Percentiles rank a stretch among this genome's conserved stretches.
Evolutionary conservation across 2,329 filamentous ascomycete species (phyloP).

Genomic region (Septoria linicola): DNA sequence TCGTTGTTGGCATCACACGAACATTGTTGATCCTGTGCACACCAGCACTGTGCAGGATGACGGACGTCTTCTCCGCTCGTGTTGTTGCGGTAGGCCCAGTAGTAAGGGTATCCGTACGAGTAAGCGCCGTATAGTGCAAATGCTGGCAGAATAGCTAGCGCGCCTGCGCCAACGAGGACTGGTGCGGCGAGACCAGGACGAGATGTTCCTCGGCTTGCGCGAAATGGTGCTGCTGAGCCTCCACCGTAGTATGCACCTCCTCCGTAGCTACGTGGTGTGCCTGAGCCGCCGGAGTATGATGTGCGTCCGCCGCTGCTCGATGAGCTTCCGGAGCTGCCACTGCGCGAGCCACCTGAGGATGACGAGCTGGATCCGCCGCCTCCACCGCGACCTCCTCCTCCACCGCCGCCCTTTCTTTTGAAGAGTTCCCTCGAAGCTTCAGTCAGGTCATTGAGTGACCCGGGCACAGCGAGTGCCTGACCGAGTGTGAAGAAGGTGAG

Average conservation of each 20-base stretch:
- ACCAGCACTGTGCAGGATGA: conserved; percentile 62
- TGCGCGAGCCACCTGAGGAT: conserved; percentile 16
- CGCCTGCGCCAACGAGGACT: conserved; percentile 53
- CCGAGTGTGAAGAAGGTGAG: conserved; percentile 35
- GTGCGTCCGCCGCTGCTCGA: conserved; percentile 44
- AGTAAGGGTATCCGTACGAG: conserved; percentile 59
- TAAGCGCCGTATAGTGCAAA: conserved; percentile 65
- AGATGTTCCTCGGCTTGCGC: conserved; percentile 46
- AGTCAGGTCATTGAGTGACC: conserved; percentile 38
- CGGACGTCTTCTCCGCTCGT: conserved; percentile 56
- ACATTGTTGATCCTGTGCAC: conserved; percentile 58
- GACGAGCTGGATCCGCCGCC: conserved; percentile 36
- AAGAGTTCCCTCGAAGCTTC: conserved; percentile 33
- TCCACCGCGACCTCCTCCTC: conserved; percentile 46
- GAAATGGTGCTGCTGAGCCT: conserved; percentile 64
- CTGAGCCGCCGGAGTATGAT: conserved; percentile 52
- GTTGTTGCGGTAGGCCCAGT: conserved; percentile 54
- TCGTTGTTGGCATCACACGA: conserved; percentile 66
- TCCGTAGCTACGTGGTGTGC: conserved; percentile 58
- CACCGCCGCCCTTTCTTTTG: conserved; percentile 51
- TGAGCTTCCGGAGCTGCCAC: conserved; percentile 25
- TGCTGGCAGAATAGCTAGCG: conserved; percentile 52
- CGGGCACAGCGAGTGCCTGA: conserved; percentile 35
- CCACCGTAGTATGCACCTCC: conserved; percentile 64
- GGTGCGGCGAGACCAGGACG: conserved; percentile 50